phyloP scores from a whole-genome alignment of 1,139 yeast genomes.

The Yamadazyma membranifaciens region DNA sequence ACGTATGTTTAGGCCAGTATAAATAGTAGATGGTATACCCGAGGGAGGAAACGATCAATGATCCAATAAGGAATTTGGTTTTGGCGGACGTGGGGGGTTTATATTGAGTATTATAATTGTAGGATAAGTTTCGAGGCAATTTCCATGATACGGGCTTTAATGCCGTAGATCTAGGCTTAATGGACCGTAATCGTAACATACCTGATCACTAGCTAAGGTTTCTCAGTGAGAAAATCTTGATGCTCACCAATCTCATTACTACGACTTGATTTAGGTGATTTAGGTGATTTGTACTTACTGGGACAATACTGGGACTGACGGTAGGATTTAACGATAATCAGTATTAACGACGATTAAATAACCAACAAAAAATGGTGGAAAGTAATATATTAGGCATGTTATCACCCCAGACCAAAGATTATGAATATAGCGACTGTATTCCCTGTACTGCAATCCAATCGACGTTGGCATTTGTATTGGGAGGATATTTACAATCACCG shows the following conservation, averaged over 20 bases:
- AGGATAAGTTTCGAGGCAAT: background rate
- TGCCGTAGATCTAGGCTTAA: too few relatives aligned
- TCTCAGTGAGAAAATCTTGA: too few relatives aligned
- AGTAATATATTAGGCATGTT: slow-evolving; percentile 33
- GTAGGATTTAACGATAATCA: background rate
- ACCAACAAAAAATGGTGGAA: slow-evolving; percentile 16
- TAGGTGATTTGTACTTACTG: too few relatives aligned
- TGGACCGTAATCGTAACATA: too few relatives aligned
- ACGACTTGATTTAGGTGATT: too few relatives aligned
- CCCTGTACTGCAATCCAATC: slow-evolving; percentile 45
- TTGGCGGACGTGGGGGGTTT: slow-evolving; percentile 14
- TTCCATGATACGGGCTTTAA: too few relatives aligned
- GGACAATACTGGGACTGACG: too few relatives aligned
- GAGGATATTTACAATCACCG: slow-evolving; percentile 30
- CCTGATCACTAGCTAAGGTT: too few relatives aligned
- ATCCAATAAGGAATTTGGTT: slow-evolving; percentile 25
- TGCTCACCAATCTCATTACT: too few relatives aligned
- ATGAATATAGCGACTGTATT: slow-evolving; percentile 23
- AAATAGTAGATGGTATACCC: slow-evolving; percentile 43
- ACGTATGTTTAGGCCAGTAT: slow-evolving; percentile 62
- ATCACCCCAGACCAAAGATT: slow-evolving; percentile 1
- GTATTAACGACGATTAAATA: background rate
- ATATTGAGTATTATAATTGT: slow-evolving; percentile 1
- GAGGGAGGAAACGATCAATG: slow-evolving; percentile 24
- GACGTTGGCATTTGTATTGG: slow-evolving; percentile 33